phyloP scores from a whole-genome alignment of 192 early-diverging fungal genomes.

The Phycomyces blakesleeanus region DNA sequence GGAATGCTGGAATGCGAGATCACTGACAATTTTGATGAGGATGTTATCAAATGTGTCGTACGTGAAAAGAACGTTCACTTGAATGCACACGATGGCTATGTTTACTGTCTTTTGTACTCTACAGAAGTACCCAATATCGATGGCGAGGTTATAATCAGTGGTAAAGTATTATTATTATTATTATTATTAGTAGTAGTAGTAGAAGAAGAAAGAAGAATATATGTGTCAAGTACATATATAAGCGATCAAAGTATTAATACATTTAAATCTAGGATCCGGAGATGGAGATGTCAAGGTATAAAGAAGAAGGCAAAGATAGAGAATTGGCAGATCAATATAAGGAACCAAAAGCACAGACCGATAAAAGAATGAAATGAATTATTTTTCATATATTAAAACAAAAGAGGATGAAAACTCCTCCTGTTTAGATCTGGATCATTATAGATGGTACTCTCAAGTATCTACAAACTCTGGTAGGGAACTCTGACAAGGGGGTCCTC shows the following conservation, averaged over 20 bases:
- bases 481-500: constrained; percentile 49
- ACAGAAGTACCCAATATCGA: constrained; percentile 44
- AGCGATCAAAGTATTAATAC: constrained; percentile 21
- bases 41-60: constrained; percentile 54
- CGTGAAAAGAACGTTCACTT: constrained; percentile 48
- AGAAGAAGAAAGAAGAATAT: too few species aligned
- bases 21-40: constrained; percentile 31
- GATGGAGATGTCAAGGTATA: constrained; percentile 65
- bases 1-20: background rate
- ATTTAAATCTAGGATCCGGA: constrained; percentile 54
- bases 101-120: constrained; percentile 59
- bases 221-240: background rate
- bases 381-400: too few species aligned
- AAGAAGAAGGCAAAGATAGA: background rate
- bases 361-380: too few species aligned
- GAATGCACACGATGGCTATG: constrained; percentile 73
- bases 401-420: too few species aligned
- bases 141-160: constrained; percentile 51
- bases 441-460: constrained; percentile 20
- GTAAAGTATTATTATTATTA: constrained; percentile 12
- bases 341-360: too few species aligned
- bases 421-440: constrained; percentile 36
- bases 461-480: constrained; percentile 32
- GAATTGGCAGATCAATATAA: constrained; percentile 1
- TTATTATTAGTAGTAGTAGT: too few species aligned